phyloP scores from a whole-genome alignment of 495 filamentous ascomycete genomes.

The Tuber magnatum region DNA sequence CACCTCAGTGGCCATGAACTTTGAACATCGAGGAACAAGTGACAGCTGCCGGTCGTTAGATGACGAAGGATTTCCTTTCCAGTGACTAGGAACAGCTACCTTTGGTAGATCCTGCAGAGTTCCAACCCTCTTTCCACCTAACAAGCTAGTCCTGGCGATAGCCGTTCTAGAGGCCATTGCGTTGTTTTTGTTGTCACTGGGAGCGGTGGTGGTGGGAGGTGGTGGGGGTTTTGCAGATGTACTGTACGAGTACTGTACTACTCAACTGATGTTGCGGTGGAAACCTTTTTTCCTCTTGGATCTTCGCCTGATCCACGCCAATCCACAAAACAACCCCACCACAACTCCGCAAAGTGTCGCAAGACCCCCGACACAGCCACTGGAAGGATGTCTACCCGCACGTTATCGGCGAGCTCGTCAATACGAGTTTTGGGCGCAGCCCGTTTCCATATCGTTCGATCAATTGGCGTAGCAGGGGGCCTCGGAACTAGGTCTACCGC shows the following conservation, averaged over 20 bases:
- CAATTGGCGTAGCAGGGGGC: constrained; percentile 42
- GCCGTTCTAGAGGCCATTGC: constrained; percentile 26
- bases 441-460: constrained; percentile 42
- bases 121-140: constrained; percentile 7
- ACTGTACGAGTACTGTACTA: not conserved
- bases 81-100: constrained; percentile 11
- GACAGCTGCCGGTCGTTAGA: constrained; percentile 10
- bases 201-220: not conserved
- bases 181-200: constrained; percentile 6
- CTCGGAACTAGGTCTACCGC: constrained; percentile 26
- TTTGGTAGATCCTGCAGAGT: constrained; percentile 17
- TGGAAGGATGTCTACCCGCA: constrained; percentile 14
- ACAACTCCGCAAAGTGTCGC: constrained; percentile 6
- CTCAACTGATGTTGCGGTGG: constrained; percentile 19
- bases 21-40: constrained; percentile 36
- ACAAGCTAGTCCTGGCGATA: constrained; percentile 14
- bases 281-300: constrained; percentile 29
- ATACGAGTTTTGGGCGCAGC: constrained; percentile 40
- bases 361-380: not conserved
- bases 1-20: constrained; percentile 75
- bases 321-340: constrained; percentile 1
- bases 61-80: not conserved
- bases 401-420: constrained; percentile 6
- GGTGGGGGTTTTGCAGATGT: constrained; percentile 14
- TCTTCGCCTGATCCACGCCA: constrained; percentile 14